These are phyloP conservation scores for Mucor velutinosus DNA, from an alignment of 371 early-diverging fungal genomes.

Conservation along the genomic window DNA sequence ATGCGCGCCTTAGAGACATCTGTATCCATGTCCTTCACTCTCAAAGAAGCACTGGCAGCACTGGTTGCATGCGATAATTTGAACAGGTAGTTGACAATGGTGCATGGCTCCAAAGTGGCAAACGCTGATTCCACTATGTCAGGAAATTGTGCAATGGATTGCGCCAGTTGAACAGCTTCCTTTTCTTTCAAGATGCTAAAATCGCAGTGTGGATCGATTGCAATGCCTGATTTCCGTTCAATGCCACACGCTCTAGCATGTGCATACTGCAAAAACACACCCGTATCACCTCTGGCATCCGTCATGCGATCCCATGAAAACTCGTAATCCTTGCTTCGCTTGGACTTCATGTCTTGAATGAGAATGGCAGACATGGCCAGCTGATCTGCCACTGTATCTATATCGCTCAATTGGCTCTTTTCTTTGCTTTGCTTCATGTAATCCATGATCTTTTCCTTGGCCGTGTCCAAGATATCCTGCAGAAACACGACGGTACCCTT, in stretches of 20 bases:
- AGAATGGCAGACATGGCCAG: slow-evolving; percentile 85
- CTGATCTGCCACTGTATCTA: slow-evolving; percentile 63
- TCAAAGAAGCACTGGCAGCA: slow-evolving; percentile 68
- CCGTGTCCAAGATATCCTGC: slow-evolving; percentile 91
- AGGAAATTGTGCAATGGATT: slow-evolving; percentile 84
- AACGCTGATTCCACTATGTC: slow-evolving; percentile 65
- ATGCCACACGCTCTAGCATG: slow-evolving; percentile 88
- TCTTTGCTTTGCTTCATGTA: slow-evolving; percentile 77
- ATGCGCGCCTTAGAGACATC: slow-evolving; percentile 81
- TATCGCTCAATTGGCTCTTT: slow-evolving; percentile 67
- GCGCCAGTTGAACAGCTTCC: slow-evolving; percentile 70
- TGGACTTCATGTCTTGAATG: slow-evolving; percentile 93
- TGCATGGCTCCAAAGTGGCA: slow-evolving; percentile 82
- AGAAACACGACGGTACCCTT: slow-evolving; percentile 96
- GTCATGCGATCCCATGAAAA: slow-evolving; percentile 96
- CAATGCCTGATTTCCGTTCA: slow-evolving; percentile 33
- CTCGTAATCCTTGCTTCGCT: slow-evolving; percentile 92
- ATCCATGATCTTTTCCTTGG: slow-evolving; percentile 82
- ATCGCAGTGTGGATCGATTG: slow-evolving; percentile 29
- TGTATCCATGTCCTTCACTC: slow-evolving; percentile 70
- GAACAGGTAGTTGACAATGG: slow-evolving; percentile 89
- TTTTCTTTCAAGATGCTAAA: slow-evolving; percentile 66
- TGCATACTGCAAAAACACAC: slow-evolving; percentile 97
- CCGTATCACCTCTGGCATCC: slow-evolving; percentile 95
- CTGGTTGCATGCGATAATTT: slow-evolving; percentile 82